These are phyloP conservation scores for Ophiocordyceps camponoti-floridani DNA, from an alignment of 2,329 filamentous ascomycete species.

Conservation along the genomic window DNA sequence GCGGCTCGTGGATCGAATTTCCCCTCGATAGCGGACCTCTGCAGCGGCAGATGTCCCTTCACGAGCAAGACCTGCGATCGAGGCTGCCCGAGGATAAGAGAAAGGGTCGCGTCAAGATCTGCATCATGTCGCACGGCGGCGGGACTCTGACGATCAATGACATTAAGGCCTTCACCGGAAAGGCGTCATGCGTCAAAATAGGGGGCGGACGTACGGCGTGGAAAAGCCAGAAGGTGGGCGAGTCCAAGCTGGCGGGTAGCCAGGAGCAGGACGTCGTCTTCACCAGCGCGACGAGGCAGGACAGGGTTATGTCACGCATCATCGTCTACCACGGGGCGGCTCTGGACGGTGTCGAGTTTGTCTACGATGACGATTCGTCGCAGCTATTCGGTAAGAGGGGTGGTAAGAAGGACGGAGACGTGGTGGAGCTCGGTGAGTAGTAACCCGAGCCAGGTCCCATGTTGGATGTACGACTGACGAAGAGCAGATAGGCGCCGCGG, in stretches of 20 bases:
- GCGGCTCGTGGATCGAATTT: constrained; percentile 69
- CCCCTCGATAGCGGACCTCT: constrained; percentile 40
- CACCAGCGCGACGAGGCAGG: constrained; percentile 46
- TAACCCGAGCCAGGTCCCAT: not conserved
- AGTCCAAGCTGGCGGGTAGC: constrained; percentile 52
- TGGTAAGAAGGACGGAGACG: constrained; percentile 49
- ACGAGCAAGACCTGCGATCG: constrained; percentile 55
- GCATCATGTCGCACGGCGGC: constrained; percentile 60
- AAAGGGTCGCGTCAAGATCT: constrained; percentile 51
- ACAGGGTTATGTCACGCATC: constrained; percentile 57
- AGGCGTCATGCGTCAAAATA: constrained; percentile 56
- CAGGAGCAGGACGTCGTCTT: constrained; percentile 57
- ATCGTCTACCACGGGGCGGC: constrained; percentile 60
- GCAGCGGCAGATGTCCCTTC: constrained; percentile 56
- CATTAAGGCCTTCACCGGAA: constrained; percentile 50
- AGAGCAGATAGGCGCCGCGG: constrained; percentile 60
- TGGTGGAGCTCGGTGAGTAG: constrained; percentile 60
- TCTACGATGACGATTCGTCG: constrained; percentile 71
- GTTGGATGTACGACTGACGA: constrained; percentile 1
- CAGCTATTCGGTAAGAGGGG: constrained; percentile 77
- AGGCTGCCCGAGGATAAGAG: constrained; percentile 55
- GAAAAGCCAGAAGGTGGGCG: constrained; percentile 56
- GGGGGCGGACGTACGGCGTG: constrained; percentile 54
- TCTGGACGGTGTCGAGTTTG: constrained; percentile 77
- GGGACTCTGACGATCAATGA: constrained; percentile 64